A percentile compares a stretch with the other conserved stretches of the same genome.
These are phyloP conservation scores for Oidium heveae DNA, from an alignment of 2,329 filamentous ascomycete genomes.

Conservation along the genomic window DNA sequence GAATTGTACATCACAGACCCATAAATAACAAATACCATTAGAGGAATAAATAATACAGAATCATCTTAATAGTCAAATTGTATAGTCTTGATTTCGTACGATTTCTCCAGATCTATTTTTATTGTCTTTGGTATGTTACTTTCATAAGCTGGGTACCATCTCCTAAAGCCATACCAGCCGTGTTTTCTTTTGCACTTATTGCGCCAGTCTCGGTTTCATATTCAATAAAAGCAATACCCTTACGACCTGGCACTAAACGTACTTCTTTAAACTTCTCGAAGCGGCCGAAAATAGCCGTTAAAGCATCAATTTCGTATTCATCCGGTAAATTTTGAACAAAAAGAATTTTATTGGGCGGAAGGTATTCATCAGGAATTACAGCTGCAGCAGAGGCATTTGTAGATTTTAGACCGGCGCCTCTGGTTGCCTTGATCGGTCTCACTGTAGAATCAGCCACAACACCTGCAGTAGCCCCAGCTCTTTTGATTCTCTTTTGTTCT, in stretches of 20 bases:
- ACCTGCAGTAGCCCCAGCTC: constrained; percentile 20
- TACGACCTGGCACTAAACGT: constrained; percentile 60
- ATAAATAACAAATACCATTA: background rate
- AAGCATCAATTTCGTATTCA: constrained; percentile 55
- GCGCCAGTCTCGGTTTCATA: constrained; percentile 79
- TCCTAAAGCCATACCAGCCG: constrained; percentile 58
- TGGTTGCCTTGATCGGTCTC: constrained; percentile 43
- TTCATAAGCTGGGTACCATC: constrained; percentile 57
- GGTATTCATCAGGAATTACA: constrained; percentile 87
- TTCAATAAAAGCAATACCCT: constrained; percentile 85
- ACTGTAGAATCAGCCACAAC: constrained; percentile 15
- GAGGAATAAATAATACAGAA: background rate
- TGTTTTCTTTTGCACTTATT: constrained; percentile 83
- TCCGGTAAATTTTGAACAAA: constrained; percentile 85
- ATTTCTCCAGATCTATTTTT: constrained; percentile 7
- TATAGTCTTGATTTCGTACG: constrained; percentile 3
- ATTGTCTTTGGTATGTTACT: constrained; percentile 90
- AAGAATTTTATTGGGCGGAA: constrained; percentile 89
- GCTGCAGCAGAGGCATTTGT: constrained; percentile 39
- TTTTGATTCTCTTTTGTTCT: constrained; percentile 52
- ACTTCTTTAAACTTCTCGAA: constrained; percentile 93
- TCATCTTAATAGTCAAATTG: constrained; percentile 7
- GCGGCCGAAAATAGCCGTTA: constrained; percentile 58
- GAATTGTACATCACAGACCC: background rate
- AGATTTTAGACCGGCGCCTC: constrained; percentile 51